Conservation (phyloP, 495 filamentous ascomycete genomes). For the Neurospora cerealis region DNA sequence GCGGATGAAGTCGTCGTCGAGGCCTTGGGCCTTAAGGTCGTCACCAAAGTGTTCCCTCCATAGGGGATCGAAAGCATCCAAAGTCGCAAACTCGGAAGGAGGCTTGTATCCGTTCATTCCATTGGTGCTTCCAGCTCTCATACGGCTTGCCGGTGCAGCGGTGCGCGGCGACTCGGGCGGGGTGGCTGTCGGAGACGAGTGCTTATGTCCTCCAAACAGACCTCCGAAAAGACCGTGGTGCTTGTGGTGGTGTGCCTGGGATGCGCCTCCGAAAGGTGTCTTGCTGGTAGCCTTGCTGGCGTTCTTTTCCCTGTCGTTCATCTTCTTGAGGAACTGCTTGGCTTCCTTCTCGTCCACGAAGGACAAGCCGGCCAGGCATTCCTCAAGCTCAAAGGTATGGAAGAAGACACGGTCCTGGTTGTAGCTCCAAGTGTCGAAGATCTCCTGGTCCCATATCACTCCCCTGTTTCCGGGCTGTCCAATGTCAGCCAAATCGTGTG, state of each 20-base stretch:
- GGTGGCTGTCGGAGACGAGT: slow-evolving; percentile 43
- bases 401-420: slow-evolving; percentile 96
- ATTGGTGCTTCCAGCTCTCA: slow-evolving; percentile 35
- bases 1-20: slow-evolving; percentile 84
- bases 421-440: slow-evolving; percentile 88
- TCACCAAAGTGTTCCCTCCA: slow-evolving; percentile 73
- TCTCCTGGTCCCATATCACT: slow-evolving; percentile 97
- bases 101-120: slow-evolving; percentile 24
- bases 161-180: slow-evolving; percentile 44
- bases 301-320: slow-evolving; percentile 88
- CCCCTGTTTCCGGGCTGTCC: slow-evolving; percentile 65
- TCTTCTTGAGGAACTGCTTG: slow-evolving; percentile 86
- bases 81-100: slow-evolving; percentile 46
- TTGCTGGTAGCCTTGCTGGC: slow-evolving; percentile 73
- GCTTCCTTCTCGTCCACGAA: slow-evolving; percentile 97
- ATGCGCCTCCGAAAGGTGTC: slow-evolving; percentile 61
- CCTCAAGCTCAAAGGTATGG: slow-evolving; percentile 90
- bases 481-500: slow-evolving; percentile 10
- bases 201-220: slow-evolving; percentile 60
- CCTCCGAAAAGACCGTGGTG: slow-evolving; percentile 49
- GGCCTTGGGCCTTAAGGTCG: slow-evolving; percentile 75
- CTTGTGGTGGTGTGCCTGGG: slow-evolving; percentile 28
- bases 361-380: slow-evolving; percentile 78
- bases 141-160: slow-evolving; percentile 38
- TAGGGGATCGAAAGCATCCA: slow-evolving; percentile 74